phyloP scores from a whole-genome alignment of 176 grass and related monocot species.

The Musa acuminata region DNA sequence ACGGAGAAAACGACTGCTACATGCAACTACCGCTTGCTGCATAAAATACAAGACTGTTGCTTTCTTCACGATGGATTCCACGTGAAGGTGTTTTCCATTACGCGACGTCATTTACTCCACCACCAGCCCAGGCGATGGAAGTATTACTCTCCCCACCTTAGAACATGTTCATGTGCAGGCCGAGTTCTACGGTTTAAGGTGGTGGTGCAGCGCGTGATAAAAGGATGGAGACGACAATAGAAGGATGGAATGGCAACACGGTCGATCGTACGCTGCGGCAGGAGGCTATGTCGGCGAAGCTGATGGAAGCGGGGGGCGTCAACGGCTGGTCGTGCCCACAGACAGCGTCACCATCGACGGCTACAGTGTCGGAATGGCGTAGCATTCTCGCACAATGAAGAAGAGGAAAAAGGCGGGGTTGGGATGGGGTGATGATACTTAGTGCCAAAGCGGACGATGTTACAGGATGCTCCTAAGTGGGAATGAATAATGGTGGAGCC shows the following conservation, averaged over 20 bases:
- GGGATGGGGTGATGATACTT: no score
- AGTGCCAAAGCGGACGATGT: no score
- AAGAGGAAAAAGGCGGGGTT: no score
- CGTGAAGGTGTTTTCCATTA: not conserved
- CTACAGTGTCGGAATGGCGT: not conserved
- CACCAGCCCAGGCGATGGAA: no score
- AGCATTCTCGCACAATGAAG: no score
- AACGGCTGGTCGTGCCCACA: not conserved
- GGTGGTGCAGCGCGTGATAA: not conserved
- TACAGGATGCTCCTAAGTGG: no score
- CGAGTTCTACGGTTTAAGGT: not conserved
- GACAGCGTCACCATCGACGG: conserved; percentile 4
- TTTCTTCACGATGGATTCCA: not conserved
- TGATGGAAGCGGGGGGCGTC: not conserved
- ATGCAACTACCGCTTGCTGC: no score
- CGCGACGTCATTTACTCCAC: no score
- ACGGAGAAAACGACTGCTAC: no score
- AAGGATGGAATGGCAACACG: not conserved
- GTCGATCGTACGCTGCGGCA: not conserved
- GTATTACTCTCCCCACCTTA: no score
- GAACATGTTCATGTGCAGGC: not conserved
- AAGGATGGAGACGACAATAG: not conserved
- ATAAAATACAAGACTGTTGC: not conserved
- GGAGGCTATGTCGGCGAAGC: not conserved
- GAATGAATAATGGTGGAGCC: not conserved